Evolutionary conservation across 495 filamentous ascomycete species (phyloP), one percentile per base, ranked within the genome.

Genomic region (Aspergillus ostianus): DNA sequence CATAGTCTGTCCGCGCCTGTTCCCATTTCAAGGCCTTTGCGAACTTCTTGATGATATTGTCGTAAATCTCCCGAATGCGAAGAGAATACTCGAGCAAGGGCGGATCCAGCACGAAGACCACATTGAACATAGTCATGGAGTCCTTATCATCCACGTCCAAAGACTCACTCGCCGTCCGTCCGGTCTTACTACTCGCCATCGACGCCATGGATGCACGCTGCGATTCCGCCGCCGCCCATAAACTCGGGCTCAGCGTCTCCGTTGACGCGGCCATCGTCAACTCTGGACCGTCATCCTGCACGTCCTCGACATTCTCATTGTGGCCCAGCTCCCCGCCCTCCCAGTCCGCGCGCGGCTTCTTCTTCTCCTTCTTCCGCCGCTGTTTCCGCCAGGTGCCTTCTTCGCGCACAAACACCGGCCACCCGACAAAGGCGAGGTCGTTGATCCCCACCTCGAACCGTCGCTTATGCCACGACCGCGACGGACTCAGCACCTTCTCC

Each of bases 41-140:
- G 60, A 96, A 87, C 69, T 93, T 93, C 73, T 90, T 93, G 63
- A 90, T 88, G 21, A 97, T 87, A 68, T 96, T 86, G 55, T 91
- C 82, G 67, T 93, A 96, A 68, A 97, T 87, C 53, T 93, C 86
- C 56, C 86, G 82, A 50, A 92, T 81, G 20, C 91, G 80, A 52
- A 86, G 77, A 50, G 88, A 87, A 64, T 87, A 87, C 70, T 95
- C 90, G 47, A 90, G 74, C 51, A 87, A 81, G 44, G 90, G 89
- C 3, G 90, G 88, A 66, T 90, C 87, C 51, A 97, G 74, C 36
- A 96, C 89, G 73, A 97, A 98, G 15, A 97, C 91, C 36, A 97
- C 84, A 74, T 98, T 92, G 71, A 98, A 98, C 92, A 97, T 97
- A 21, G 85, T 92, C 90, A 98, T 93, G 47, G 79, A 73, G 53